Percentiles rank a stretch among this genome's conserved stretches.
Conservation (phyloP, 306 rosid genomes). For the Cucurbita maxima region DNA sequence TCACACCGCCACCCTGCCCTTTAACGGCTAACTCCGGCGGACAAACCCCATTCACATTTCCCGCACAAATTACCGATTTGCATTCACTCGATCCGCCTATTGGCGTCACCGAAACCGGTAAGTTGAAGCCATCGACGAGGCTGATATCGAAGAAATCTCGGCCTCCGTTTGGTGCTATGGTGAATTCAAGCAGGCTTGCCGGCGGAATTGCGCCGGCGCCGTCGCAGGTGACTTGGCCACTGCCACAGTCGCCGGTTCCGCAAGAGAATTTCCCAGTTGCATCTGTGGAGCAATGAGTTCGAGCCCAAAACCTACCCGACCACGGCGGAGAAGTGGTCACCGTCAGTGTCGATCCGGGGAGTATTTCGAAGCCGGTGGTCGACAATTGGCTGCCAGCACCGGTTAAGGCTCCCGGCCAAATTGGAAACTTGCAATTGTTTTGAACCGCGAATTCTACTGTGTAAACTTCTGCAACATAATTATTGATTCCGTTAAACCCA, state of each 20-base stretch:
- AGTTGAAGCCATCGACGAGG: conserved; percentile 56
- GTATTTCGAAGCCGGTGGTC: conserved; percentile 34
- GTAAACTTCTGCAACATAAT: conserved; percentile 13
- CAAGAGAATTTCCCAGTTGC: conserved; percentile 25
- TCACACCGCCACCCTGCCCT: conserved; percentile 16
- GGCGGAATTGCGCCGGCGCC: conserved; percentile 51
- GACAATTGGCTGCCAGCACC: conserved; percentile 20
- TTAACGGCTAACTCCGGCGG: conserved; percentile 20
- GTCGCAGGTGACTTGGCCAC: conserved; percentile 39
- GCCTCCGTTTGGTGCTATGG: conserved; percentile 19
- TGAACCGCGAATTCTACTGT: conserved; percentile 28
- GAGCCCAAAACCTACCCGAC: conserved; percentile 50
- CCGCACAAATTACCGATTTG: conserved; percentile 12
- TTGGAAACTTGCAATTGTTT: conserved; percentile 28
- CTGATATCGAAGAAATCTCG: conserved; percentile 55
- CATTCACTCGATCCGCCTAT: conserved; percentile 29
- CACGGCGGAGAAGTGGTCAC: conserved; percentile 28
- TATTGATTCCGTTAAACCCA: background rate
- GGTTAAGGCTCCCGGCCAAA: conserved; percentile 57
- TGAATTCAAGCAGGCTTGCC: conserved; percentile 25
- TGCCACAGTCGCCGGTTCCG: conserved; percentile 42
- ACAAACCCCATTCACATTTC: conserved; percentile 21
- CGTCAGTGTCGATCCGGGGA: conserved; percentile 6
- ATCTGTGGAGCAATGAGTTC: conserved; percentile 29
- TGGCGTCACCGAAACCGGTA: conserved; percentile 31